Conservation (phyloP, 2,329 filamentous ascomycete species). For the Ceratocystiopsis brevicomis region DNA sequence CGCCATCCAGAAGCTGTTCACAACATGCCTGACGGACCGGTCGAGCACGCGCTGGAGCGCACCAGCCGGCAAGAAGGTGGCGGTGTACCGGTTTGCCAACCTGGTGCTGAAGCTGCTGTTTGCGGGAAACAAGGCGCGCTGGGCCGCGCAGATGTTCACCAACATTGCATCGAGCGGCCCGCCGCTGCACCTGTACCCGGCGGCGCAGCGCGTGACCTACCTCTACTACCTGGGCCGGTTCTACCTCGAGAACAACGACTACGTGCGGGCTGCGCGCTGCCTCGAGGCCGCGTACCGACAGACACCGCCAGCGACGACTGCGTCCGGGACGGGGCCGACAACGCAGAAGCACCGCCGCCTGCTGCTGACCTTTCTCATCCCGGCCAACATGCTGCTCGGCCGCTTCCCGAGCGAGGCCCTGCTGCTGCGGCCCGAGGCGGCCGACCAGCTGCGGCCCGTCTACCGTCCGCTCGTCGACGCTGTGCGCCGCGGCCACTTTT, state of each 20-base stretch:
- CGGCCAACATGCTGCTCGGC: constrained; percentile 67
- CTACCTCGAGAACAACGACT: constrained; percentile 70
- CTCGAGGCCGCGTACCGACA: constrained; percentile 67
- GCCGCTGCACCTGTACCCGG: constrained; percentile 63
- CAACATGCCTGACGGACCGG: constrained; percentile 70
- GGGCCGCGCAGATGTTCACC: constrained; percentile 73
- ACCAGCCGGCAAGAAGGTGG: constrained; percentile 68
- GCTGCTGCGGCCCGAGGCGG: constrained; percentile 51
- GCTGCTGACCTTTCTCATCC: constrained; percentile 69
- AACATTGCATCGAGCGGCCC: constrained; percentile 74
- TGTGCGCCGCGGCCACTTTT: constrained; percentile 50
- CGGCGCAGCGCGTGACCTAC: constrained; percentile 73
- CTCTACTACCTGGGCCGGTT: constrained; percentile 89
- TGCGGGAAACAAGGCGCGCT: constrained; percentile 61
- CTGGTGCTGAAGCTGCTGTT: constrained; percentile 77
- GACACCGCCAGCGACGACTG: constrained; percentile 19
- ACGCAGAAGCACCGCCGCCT: constrained; percentile 57
- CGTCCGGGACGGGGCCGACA: constrained; percentile 8
- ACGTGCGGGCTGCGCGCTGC: constrained; percentile 54
- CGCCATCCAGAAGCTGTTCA: constrained; percentile 77
- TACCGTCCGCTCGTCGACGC: constrained; percentile 59
- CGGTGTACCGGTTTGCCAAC: constrained; percentile 84
- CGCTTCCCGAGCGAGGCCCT: constrained; percentile 55
- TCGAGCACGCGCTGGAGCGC: constrained; percentile 44
- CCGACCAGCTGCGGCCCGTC: constrained; percentile 37